Conservation (phyloP, 2,329 filamentous ascomycete genomes). For the Fusarium burgessii region DNA sequence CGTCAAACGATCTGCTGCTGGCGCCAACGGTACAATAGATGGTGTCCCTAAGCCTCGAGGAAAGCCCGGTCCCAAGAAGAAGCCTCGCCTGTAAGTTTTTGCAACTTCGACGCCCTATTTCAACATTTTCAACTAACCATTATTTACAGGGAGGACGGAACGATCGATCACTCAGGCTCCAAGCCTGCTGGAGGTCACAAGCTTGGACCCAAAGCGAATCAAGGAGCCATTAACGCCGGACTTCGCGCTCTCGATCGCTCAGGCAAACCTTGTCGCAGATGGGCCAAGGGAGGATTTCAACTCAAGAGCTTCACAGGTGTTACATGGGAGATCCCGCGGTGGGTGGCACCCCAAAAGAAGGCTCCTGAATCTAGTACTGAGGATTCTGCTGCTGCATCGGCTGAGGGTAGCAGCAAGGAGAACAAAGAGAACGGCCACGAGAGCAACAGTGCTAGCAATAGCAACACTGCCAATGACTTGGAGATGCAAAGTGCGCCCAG, state of each 20-base stretch:
- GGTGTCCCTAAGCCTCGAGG: slow-evolving; percentile 76
- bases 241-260: slow-evolving; percentile 93
- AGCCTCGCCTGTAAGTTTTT: slow-evolving; percentile 84
- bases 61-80: slow-evolving; percentile 97
- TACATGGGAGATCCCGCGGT: slow-evolving; percentile 83
- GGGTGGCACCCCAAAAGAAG: slow-evolving; percentile 78
- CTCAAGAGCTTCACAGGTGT: slow-evolving; percentile 95
- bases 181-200: slow-evolving; percentile 74
- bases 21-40: slow-evolving; percentile 72
- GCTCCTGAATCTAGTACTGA: slow-evolving; percentile 60
- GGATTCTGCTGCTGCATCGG: slow-evolving; percentile 60
- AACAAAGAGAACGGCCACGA: slow-evolving; percentile 70
- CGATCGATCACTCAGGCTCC: slow-evolving; percentile 67
- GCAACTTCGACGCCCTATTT: neutral
- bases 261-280: slow-evolving; percentile 91
- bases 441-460: slow-evolving; percentile 61
- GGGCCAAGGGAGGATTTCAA: slow-evolving; percentile 84
- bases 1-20: slow-evolving; percentile 75
- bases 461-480: slow-evolving; percentile 59
- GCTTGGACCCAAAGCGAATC: slow-evolving; percentile 95
- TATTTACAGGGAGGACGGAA: slow-evolving; percentile 68
- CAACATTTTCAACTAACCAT: slow-evolving; percentile 46
- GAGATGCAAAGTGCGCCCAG: slow-evolving; percentile 67
- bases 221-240: slow-evolving; percentile 96
- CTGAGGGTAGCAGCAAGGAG: slow-evolving; percentile 70